Evolutionary conservation across 371 early-diverging fungal genomes (phyloP).

Genomic region (Batrachochytrium dendrobatidis): DNA sequence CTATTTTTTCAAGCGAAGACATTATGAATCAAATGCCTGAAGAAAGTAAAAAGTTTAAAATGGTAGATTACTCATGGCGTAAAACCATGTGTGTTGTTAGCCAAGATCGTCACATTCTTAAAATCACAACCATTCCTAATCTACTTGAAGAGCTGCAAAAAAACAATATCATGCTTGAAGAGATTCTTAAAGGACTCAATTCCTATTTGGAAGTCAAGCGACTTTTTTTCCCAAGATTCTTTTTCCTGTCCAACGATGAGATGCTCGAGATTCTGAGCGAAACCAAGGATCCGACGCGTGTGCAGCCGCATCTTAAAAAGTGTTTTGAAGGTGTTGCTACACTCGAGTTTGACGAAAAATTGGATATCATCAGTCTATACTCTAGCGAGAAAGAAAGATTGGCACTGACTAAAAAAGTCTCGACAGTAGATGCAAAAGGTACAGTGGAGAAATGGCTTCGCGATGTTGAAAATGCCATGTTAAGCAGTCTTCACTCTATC

Average conservation of each 20-base stretch:
- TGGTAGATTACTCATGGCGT: constrained; percentile 46
- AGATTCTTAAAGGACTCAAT: constrained; percentile 50
- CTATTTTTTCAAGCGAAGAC: constrained; percentile 50
- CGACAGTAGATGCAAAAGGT: constrained; percentile 47
- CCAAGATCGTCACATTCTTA: constrained; percentile 40
- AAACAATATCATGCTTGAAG: constrained; percentile 40
- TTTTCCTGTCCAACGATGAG: constrained; percentile 57
- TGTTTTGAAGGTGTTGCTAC: constrained; percentile 51
- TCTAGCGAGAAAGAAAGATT: constrained; percentile 47
- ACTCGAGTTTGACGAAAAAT: constrained; percentile 42
- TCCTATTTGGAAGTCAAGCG: constrained; percentile 51
- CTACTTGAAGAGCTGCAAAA: constrained; percentile 42
- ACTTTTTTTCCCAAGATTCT: constrained; percentile 49
- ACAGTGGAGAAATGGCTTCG: constrained; percentile 47
- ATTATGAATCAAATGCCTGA: constrained; percentile 59
- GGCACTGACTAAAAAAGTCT: constrained; percentile 32
- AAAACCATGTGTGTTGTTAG: constrained; percentile 44
- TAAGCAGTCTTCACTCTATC: constrained; percentile 37
- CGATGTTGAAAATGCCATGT: constrained; percentile 42
- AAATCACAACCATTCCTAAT: constrained; percentile 45
- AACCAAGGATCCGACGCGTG: constrained; percentile 51
- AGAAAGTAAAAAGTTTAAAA: constrained; percentile 48
- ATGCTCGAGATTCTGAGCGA: constrained; percentile 54
- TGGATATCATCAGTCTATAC: constrained; percentile 42
- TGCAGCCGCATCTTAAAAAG: constrained; percentile 54